Percentiles rank a stretch among this genome's conserved stretches.
Conservation (phyloP, 2,329 filamentous ascomycete genomes). For the Cryphonectria carpinicola region DNA sequence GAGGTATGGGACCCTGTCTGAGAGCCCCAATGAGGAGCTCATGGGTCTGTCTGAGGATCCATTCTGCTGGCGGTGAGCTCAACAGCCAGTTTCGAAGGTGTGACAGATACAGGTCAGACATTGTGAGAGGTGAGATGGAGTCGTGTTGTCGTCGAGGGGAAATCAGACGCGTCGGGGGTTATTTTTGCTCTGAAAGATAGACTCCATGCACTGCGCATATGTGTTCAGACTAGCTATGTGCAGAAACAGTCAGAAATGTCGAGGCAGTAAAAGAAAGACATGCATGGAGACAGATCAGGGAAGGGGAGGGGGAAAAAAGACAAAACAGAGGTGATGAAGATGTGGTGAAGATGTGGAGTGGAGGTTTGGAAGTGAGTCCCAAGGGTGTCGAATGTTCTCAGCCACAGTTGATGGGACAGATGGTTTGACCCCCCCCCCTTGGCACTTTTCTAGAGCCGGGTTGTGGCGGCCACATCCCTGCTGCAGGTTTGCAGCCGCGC, state of each 20-base stretch:
- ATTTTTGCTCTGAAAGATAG: not conserved
- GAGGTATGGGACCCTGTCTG: slow-evolving; percentile 87
- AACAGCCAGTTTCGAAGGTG: slow-evolving; percentile 70
- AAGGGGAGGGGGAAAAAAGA: too few relatives aligned
- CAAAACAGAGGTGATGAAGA: not conserved
- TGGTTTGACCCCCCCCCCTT: slow-evolving; percentile 6
- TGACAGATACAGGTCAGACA: slow-evolving; percentile 59
- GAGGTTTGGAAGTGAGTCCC: not conserved
- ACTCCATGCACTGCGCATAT: not conserved
- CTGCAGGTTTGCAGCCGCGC: slow-evolving; percentile 4
- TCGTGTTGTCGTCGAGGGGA: slow-evolving; percentile 10
- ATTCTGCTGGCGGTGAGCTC: slow-evolving; percentile 89
- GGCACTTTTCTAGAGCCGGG: not conserved
- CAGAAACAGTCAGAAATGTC: not conserved
- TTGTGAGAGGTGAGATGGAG: slow-evolving; percentile 34
- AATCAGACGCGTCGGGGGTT: too few relatives aligned
- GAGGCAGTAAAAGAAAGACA: not conserved
- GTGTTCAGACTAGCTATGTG: not conserved
- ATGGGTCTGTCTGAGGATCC: slow-evolving; percentile 76
- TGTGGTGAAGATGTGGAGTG: not conserved
- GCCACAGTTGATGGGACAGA: slow-evolving; percentile 10
- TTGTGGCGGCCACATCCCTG: slow-evolving; percentile 3
- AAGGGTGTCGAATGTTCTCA: slow-evolving; percentile 4
- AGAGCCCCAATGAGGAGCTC: slow-evolving; percentile 87
- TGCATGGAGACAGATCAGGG: not conserved